Conservation (phyloP, 805 yeast species). For the Wickerhamomyces ciferrii region DNA sequence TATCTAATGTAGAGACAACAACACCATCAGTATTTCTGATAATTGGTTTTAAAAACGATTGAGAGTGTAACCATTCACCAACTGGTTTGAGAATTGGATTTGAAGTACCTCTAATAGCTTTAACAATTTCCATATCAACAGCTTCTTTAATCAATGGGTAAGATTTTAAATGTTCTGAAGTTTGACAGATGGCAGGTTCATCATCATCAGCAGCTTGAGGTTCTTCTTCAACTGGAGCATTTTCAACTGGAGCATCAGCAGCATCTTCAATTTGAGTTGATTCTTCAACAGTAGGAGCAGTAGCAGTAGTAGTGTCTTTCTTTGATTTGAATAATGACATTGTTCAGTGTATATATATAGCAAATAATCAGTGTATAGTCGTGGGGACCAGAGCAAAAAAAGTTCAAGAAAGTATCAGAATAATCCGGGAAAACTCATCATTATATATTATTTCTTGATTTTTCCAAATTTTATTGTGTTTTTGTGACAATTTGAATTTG, state of each 20-base stretch:
- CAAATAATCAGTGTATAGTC: too few relatives aligned
- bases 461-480: too few relatives aligned
- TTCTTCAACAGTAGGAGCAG: background rate
- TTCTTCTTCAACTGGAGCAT: background rate
- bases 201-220: background rate
- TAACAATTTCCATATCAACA: conserved; percentile 31
- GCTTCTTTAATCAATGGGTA: conserved; percentile 46
- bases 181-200: conserved; percentile 1
- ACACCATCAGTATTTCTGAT: conserved; percentile 43
- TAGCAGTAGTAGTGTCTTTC: background rate
- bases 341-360: background rate
- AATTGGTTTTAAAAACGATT: conserved; percentile 35
- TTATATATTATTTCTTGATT: too few relatives aligned
- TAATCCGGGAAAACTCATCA: too few relatives aligned
- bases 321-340: background rate
- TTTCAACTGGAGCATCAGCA: background rate
- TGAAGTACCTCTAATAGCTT: conserved; percentile 26
- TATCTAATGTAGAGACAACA: conserved; percentile 49
- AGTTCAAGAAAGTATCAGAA: too few relatives aligned
- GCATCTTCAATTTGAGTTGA: too few relatives aligned
- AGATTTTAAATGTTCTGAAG: conserved; percentile 32
- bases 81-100: conserved; percentile 25
- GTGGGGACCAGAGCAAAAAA: too few relatives aligned
- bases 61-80: conserved; percentile 24
- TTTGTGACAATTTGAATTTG: too few relatives aligned